Base-by-base conservation (phyloP, 2,329 filamentous ascomycete genomes). In the Aspergillaceae sp. region DNA sequence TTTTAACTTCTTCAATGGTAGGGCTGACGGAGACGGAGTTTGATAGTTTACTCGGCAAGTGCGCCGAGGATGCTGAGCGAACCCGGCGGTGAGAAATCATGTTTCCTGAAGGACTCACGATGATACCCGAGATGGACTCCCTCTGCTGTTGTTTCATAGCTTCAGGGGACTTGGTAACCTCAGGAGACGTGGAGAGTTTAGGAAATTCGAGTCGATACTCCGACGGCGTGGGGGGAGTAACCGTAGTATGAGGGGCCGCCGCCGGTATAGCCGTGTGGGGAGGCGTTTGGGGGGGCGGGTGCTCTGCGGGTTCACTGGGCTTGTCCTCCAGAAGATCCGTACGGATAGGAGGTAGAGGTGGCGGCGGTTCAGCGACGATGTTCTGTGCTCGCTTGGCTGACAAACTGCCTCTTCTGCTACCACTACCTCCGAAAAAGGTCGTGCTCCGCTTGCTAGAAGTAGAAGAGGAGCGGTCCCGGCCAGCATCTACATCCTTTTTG, bases 21-120 rank as follows among this genome's bases (percentile, higher is more conserved):
- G 89, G 87, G 3, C 89, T 84, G 10, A 78, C 80, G 45, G 78
- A 76, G 52, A 82, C 82, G 42, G 82, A 82, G 53, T 79, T 89
- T 30, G 90, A 94, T 34, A 96, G 76, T 69, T 94, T 96, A 75
- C 89, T 96, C 30, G 89, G 90, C 38, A 76, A 77, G 52, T 82
- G 66, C 42, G 66, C 67, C 36, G 69, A 63, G 45, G 77, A 79
- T 46, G 75, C 71, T 53, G 80, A 83, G 55, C 78, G 74, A 48
- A 74, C 74, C 34, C 79, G 73, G 71, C 73, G 80, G 75, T 90
- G 86, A 48, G 83, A 79, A 68, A 83, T 87, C 79, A 87, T 86
- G 59, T 78, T 84, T 58, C 79, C 81, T 54, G 81, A 77, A 34
- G 79, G 73, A 53, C 83, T 81, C 40, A 79, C 74, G 37, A 77